Evolutionary conservation across 2,329 filamentous ascomycete species (phyloP), one percentile per base, ranked within the genome.

Genomic region (Fonsecaea erecta): DNA sequence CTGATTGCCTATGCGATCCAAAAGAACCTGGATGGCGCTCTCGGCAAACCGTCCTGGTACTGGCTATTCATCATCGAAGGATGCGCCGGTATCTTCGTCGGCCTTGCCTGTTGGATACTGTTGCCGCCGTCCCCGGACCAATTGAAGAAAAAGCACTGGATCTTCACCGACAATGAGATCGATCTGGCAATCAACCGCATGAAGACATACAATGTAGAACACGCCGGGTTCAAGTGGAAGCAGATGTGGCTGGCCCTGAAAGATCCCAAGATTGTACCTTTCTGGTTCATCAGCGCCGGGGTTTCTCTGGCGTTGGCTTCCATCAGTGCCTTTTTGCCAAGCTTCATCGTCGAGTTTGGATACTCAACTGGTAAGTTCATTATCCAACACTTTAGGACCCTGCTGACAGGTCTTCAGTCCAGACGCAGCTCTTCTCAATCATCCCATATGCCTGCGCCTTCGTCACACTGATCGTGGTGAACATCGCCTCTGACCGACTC

Each of bases 51-150:
- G 1, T 86, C 88, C 1, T 92, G 74, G 76, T 80, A 86, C 14
- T 89, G 85, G 84, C 77, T 90, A 0, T 90, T 90, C 77, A 86
- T 91, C 62, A 86, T 91, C 37, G 88, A 92, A 74, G 89, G 89
- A 21, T 79, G 37, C 26, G 40, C 12, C 16, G 37, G 16, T 5
- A 58, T 58, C 26, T n/a, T 48, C 7, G 55, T 48, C 26, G 55
- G 55, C 14, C 40, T 58, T 8, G 24, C 26, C 16, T 30, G 14
- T 11, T 46, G 35, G 35, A n/a, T 58, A 34, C 55, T 58, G 6
- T 32, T 58, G 12, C 55, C 55, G 6, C 55, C 55, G 7, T n/a
- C 30, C 5, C 55, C 55, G 9, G 55, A 58, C 40, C 21, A 58
- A n/a, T 6, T 58, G 14, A 58, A 58, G 55, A 48, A 46, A 30